Base-by-base conservation (phyloP, 2,329 filamentous ascomycete species). In the Arthrobotrys entomopaga region DNA sequence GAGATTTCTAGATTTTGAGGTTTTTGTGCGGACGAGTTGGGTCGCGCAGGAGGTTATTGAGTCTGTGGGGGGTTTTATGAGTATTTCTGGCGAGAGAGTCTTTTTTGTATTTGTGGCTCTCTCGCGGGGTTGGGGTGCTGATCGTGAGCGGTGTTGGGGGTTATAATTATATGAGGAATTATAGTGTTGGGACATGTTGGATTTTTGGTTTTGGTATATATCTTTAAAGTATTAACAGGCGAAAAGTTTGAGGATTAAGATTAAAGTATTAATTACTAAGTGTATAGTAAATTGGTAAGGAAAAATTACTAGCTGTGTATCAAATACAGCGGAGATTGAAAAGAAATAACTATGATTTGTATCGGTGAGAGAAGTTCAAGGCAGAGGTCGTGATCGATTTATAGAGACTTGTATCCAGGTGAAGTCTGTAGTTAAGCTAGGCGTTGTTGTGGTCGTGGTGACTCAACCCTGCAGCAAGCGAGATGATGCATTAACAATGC, bases 141-240 rank as follows among this genome's bases (percentile, higher is more conserved):
- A n/a, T 34, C 29, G 29, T 20, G 46, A 34, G 16, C 53, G 22
- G 19, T 61, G 56, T 49, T 65, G 54, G 7, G 48, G 40, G 34
- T 57, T 46, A 24, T 49, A 56, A 24, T 57, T 46, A 24, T 49
- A 56, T 16, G 29, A 43, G 6, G 52, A 34, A 16, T 50, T 61
- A 49, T 73, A 73, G 46, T 64, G 57, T 60, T 60, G 54, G 5
- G 34, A 46, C 64, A 67, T 67, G 50, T 60, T 67, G 34, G 2
- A 54, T 16, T 43, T 26, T 50, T 50, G 29, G 29, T 13, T 20
- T 34, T 48, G 16, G 15, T n/a, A 7, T 16, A 19, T 20, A 22
- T 20, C 1, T 34, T 15, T 46, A 3, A 26, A 29, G 46, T 20
- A 38, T 48, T 50, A 7, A 29, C 49, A 22, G n/a, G 5, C 5